A percentile compares a stretch with the other conserved stretches of the same genome.
Conservation (phyloP, 805 yeast genomes). For the Scheffersomyces coipomensis region DNA sequence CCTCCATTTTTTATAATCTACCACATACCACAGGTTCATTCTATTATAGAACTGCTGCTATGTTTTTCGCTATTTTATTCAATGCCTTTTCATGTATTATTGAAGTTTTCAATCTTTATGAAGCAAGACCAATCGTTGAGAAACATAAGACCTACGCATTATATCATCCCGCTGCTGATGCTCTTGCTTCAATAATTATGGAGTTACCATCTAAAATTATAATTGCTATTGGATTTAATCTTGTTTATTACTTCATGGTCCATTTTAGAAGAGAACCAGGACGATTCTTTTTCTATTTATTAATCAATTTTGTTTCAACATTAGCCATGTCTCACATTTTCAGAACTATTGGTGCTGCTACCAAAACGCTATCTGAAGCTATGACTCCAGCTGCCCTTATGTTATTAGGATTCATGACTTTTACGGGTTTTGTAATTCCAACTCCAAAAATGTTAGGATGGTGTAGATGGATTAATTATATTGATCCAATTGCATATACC, state of each 20-base stretch:
- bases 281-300: slow-evolving; percentile 50
- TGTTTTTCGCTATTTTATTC: slow-evolving; percentile 66
- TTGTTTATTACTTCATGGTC: slow-evolving; percentile 52
- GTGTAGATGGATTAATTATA: slow-evolving; percentile 64
- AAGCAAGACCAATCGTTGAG: slow-evolving; percentile 56
- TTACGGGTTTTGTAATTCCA: slow-evolving; percentile 60
- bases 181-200: slow-evolving; percentile 58
- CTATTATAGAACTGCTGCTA: slow-evolving; percentile 57
- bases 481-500: slow-evolving; percentile 57
- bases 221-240: slow-evolving; percentile 46
- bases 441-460: slow-evolving; percentile 57
- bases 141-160: slow-evolving; percentile 57
- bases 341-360: slow-evolving; percentile 51
- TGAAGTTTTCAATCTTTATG: slow-evolving; percentile 53
- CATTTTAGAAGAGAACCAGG: slow-evolving; percentile 54
- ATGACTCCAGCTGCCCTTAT: slow-evolving; percentile 58
- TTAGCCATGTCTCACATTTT: slow-evolving; percentile 56
- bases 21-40: slow-evolving; percentile 43
- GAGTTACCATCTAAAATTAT: slow-evolving; percentile 53
- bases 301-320: slow-evolving; percentile 43
- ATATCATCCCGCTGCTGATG: slow-evolving; percentile 64
- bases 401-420: slow-evolving; percentile 47
- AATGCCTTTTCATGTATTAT: slow-evolving; percentile 60
- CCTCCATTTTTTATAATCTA: slow-evolving; percentile 59
- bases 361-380: slow-evolving; percentile 49